These are phyloP conservation scores for Hirschfeldia incana DNA, from an alignment of 345 rosid species.

Conservation along the genomic window DNA sequence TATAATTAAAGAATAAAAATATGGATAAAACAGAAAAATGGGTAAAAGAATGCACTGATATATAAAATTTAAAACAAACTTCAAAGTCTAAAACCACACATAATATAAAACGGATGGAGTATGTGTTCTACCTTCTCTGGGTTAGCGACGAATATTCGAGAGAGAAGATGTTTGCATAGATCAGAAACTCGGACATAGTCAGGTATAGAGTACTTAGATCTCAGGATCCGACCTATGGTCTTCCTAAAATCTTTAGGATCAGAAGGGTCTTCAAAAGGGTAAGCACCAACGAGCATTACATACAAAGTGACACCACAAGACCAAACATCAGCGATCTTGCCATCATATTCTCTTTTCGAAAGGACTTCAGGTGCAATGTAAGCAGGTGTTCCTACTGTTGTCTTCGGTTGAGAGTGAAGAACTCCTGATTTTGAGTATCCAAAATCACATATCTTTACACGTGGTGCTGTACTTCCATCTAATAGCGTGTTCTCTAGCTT, in stretches of 20 bases:
- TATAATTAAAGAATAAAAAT: too few relatives aligned
- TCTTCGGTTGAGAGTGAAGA: conserved; percentile 76
- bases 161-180: conserved; percentile 59
- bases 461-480: conserved; percentile 65
- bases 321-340: conserved; percentile 71
- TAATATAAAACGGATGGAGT: background rate
- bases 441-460: conserved; percentile 70
- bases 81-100: too few relatives aligned
- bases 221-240: conserved; percentile 49
- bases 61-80: too few relatives aligned
- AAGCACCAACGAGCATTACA: conserved; percentile 67
- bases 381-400: conserved; percentile 76
- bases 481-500: conserved; percentile 75
- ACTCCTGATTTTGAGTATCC: conserved; percentile 75
- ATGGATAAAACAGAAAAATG: too few relatives aligned
- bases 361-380: conserved; percentile 74
- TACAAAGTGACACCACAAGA: conserved; percentile 64
- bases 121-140: conserved; percentile 54
- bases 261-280: conserved; percentile 61
- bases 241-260: conserved; percentile 59
- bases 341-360: conserved; percentile 58
- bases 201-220: conserved; percentile 57
- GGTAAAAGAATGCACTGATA: too few relatives aligned
- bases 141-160: conserved; percentile 56
- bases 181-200: conserved; percentile 62